Conservation (phyloP, 352 stramenopile species). For the Pythium vanterpoolii region DNA sequence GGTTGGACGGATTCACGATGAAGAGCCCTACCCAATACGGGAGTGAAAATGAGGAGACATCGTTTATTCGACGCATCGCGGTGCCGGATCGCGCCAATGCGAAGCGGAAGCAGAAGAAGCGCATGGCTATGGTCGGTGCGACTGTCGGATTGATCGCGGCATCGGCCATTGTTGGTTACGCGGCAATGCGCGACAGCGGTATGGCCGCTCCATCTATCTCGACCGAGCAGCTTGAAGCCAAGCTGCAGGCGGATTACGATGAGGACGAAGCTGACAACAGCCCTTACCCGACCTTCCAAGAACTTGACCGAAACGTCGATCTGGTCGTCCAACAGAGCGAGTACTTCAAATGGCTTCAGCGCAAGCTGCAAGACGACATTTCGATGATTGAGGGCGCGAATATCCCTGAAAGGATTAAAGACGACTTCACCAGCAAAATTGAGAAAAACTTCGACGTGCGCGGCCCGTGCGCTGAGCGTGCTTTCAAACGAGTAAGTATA, state of each 20-base stretch:
- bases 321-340: slow-evolving; percentile 33
- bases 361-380: slow-evolving; percentile 23
- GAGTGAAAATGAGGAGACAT: slow-evolving; percentile 54
- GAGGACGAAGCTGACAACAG: slow-evolving; percentile 24
- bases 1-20: slow-evolving; percentile 29
- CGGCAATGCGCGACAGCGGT: slow-evolving; percentile 20
- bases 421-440: slow-evolving; percentile 32
- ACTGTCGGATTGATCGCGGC: slow-evolving; percentile 37
- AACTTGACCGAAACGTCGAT: slow-evolving; percentile 37
- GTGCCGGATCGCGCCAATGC: slow-evolving; percentile 35
- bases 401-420: slow-evolving; percentile 36
- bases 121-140: slow-evolving; percentile 35
- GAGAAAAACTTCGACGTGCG: slow-evolving; percentile 39
- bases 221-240: slow-evolving; percentile 29
- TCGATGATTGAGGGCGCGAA: slow-evolving; percentile 25
- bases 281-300: slow-evolving; percentile 37
- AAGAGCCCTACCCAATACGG: slow-evolving; percentile 53
- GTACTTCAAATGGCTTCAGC: slow-evolving; percentile 33
- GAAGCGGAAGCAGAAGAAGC: slow-evolving; percentile 43
- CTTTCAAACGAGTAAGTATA: slow-evolving; percentile 35
- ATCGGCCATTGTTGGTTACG: slow-evolving; percentile 39
- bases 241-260: slow-evolving; percentile 33
- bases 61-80: slow-evolving; percentile 54
- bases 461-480: slow-evolving; percentile 30
- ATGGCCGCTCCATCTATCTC: slow-evolving; percentile 4